Evolutionary conservation across 345 rosid species (phyloP).

Genomic region (Bretschneidera sinensis): DNA sequence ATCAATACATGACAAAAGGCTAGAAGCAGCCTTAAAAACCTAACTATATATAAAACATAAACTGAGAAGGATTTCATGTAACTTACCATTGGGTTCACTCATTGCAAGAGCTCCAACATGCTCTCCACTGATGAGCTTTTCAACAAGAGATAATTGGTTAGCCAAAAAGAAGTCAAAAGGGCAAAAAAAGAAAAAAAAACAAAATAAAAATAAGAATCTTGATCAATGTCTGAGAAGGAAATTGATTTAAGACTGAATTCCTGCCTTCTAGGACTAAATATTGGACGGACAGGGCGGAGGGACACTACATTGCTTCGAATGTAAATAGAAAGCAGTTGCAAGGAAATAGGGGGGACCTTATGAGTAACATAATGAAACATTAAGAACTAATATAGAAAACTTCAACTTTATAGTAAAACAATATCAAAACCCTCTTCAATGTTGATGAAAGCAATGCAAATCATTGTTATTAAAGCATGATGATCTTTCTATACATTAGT

Average conservation of each 20-base stretch:
- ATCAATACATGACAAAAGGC: slow-evolving; percentile 8
- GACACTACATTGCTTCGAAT: neutral
- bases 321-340: neutral
- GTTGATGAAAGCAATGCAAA: neutral
- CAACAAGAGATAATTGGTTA: slow-evolving; percentile 21
- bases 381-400: neutral
- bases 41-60: neutral
- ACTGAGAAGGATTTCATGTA: slow-evolving; percentile 5
- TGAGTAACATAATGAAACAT: neutral
- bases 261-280: neutral
- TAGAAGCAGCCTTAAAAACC: neutral
- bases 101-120: slow-evolving; percentile 96
- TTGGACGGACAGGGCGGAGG: neutral
- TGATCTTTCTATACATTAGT: neutral
- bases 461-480: too few relatives aligned
- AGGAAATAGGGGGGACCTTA: too few relatives aligned
- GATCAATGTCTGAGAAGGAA: slow-evolving; percentile 7
- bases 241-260: neutral
- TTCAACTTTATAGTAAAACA: slow-evolving; percentile 2
- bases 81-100: slow-evolving; percentile 96
- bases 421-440: neutral
- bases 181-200: neutral
- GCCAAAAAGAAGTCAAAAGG: slow-evolving; percentile 9
- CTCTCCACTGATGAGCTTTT: slow-evolving; percentile 95
- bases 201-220: neutral